Conservation (phyloP, 2,329 filamentous ascomycete species). For the Colletotrichum endophyticum region DNA sequence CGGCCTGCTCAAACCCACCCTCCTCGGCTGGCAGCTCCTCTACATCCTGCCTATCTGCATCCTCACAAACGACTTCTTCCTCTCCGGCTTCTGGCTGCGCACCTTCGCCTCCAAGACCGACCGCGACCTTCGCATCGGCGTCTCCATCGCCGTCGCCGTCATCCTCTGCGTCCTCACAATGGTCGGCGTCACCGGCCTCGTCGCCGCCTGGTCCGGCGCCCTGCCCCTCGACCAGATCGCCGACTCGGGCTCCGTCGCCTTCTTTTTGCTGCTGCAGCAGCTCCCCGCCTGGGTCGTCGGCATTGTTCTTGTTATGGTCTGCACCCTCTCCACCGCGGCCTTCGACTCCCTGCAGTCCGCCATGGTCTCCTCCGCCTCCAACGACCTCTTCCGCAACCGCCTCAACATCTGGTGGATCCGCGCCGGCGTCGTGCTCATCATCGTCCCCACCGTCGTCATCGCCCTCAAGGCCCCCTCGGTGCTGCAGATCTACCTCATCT, state of each 20-base stretch:
- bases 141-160: conserved; percentile 68
- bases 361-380: conserved; percentile 85
- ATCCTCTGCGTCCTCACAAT: conserved; percentile 75
- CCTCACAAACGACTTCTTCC: conserved; percentile 85
- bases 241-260: conserved; percentile 69
- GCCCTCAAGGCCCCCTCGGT: conserved; percentile 77
- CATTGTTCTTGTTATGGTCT: conserved; percentile 80
- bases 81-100: conserved; percentile 84
- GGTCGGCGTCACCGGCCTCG: conserved; percentile 74
- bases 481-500: conserved; percentile 83
- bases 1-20: conserved; percentile 68
- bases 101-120: conserved; percentile 83
- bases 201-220: conserved; percentile 80
- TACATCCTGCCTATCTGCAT: conserved; percentile 85
- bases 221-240: conserved; percentile 65
- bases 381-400: conserved; percentile 84
- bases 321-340: conserved; percentile 76
- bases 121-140: conserved; percentile 77
- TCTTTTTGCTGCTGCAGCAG: conserved; percentile 75
- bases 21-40: conserved; percentile 84
- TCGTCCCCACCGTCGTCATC: conserved; percentile 75
- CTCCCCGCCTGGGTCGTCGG: conserved; percentile 84
- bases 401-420: conserved; percentile 79
- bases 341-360: conserved; percentile 84
- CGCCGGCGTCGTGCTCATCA: conserved; percentile 70